phyloP scores from a whole-genome alignment of 257 asterid species.

The Echium plantagineum region DNA sequence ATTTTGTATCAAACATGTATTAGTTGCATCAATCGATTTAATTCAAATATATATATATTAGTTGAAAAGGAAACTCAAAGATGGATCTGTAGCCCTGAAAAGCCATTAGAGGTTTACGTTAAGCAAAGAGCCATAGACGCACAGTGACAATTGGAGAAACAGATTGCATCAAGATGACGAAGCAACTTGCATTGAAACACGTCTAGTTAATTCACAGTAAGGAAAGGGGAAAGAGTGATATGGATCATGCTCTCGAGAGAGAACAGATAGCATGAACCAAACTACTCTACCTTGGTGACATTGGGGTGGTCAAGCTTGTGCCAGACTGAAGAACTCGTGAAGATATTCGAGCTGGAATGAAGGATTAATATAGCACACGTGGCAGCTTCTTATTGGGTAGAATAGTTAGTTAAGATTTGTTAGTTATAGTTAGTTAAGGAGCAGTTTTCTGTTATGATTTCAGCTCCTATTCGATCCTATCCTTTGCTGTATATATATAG shows the following conservation, averaged over 20 bases:
- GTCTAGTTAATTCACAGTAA: not conserved
- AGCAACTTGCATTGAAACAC: not conserved
- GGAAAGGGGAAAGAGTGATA: too few species aligned
- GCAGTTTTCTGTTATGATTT: too few species aligned
- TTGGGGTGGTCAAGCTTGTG: constrained; percentile 86
- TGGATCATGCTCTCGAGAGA: not conserved
- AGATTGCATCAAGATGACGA: not conserved
- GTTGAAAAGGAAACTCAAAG: not conserved
- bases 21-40: too few species aligned
- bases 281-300: constrained; percentile 58
- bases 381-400: too few species aligned
- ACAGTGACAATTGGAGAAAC: not conserved
- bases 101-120: not conserved
- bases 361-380: too few species aligned
- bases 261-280: not conserved
- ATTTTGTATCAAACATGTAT: constrained; percentile 2
- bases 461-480: too few species aligned
- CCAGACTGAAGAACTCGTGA: too few species aligned
- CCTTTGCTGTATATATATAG: too few species aligned
- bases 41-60: too few species aligned
- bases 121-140: constrained; percentile 1
- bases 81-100: not conserved
- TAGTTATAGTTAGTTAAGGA: too few species aligned
- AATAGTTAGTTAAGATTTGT: too few species aligned
- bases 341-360: too few species aligned